Evolutionary conservation across 768 basidiomycete species (phyloP), one percentile per base, ranked within the genome.

Genomic region (Boletus bicolor): DNA sequence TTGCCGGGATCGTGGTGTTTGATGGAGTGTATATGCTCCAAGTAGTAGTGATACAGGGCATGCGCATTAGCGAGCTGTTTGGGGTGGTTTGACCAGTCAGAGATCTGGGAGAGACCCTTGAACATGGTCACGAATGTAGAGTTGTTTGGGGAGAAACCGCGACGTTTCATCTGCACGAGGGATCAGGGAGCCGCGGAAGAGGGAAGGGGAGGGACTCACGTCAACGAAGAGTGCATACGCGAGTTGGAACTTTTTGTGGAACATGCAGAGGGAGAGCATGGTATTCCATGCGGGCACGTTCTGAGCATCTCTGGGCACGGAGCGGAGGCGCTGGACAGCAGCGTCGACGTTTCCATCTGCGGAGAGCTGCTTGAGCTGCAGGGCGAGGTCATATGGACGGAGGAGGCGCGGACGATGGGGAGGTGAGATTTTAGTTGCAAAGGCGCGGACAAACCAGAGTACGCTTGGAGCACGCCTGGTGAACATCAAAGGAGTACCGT

Each of bases 201-300:
- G 15, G 21, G 8, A 36, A 35, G 15, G n/a, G 8, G 12, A 37
- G 11, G 58, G 26, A 39, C 79, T 65, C 56, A 92, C 91, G 56
- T 93, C 89, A 43, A 75, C 72, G 68, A 81, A 93, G 34, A 93
- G 72, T n/a, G 77, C 68, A 59, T 84, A 88, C 0, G 81, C 82
- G 34, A 87, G 70, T 37, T 83, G 79, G 64, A 77, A 86, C 42
- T 79, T 79, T 55, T 78, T 71, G 17, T 72, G 80, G 39, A 82
- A 78, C 75, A 89, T 73, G 46, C 80, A 79, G 50, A 84, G 78
- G 74, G 79, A 82, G 38, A 93, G 85, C 62, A 93, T 68, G 3
- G 85, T 89, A 60, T 91, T 91, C 91, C 91, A 93, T 7, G 87
- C 84, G 11, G 79, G 76, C 1, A 81, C 75, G 60, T 91, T 92